Conservation (phyloP, 2,329 filamentous ascomycete genomes). For the Arthrobotrys pseudoclavata region DNA sequence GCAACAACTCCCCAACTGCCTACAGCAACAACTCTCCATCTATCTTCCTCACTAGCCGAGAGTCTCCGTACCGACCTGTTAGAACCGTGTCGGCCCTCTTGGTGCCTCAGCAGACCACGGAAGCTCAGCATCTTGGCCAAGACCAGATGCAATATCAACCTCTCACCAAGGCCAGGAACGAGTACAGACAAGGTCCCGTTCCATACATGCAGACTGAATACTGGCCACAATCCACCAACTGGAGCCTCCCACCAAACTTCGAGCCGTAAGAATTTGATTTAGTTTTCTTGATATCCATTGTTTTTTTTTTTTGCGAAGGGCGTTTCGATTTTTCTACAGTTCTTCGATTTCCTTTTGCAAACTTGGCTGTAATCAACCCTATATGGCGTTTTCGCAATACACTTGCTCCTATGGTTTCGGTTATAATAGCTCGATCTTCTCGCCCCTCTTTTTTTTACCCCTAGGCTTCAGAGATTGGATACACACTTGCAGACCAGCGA, state of each 20-base stretch:
- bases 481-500: constrained; percentile 35
- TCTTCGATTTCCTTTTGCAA: constrained; percentile 13
- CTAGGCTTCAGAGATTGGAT: constrained; percentile 40
- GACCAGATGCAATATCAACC: constrained; percentile 87
- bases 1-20: constrained; percentile 68
- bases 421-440: constrained; percentile 37
- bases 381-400: constrained; percentile 21
- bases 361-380: background rate
- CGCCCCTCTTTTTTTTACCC: constrained; percentile 34
- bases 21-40: constrained; percentile 79
- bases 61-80: constrained; percentile 92
- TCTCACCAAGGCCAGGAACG: constrained; percentile 68
- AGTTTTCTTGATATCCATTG: constrained; percentile 16
- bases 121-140: constrained; percentile 75
- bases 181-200: constrained; percentile 63
- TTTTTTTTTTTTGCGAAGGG: constrained; percentile 26
- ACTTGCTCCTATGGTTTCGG: constrained; percentile 27
- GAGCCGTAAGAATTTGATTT: constrained; percentile 32
- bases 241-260: constrained; percentile 39
- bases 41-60: constrained; percentile 86
- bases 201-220: constrained; percentile 63
- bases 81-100: constrained; percentile 91
- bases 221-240: constrained; percentile 60
- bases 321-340: constrained; percentile 16
- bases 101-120: constrained; percentile 82